Evolutionary conservation across 192 early-diverging fungal genomes (phyloP).

Genomic region (Coemansia sp.): DNA sequence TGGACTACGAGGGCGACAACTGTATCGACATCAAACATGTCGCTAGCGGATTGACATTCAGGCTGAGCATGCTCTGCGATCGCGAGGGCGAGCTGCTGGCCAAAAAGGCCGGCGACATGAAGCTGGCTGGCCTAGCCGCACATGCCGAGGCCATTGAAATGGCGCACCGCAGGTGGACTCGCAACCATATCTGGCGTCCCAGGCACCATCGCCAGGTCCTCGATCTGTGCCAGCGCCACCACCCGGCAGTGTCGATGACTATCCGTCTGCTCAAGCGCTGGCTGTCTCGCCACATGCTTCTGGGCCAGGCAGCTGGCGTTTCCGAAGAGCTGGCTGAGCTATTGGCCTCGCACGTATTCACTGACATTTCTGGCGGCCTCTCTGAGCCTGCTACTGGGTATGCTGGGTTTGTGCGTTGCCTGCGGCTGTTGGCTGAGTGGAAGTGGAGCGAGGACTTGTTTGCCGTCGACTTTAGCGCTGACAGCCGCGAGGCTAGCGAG

Average conservation of each 20-base stretch:
- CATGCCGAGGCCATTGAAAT: constrained; percentile 55
- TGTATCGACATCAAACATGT: constrained; percentile 74
- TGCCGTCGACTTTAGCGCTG: constrained; percentile 76
- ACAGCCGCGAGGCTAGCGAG: constrained; percentile 47
- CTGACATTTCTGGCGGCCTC: constrained; percentile 57
- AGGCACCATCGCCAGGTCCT: constrained; percentile 60
- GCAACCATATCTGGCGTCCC: constrained; percentile 31
- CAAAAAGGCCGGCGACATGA: constrained; percentile 48
- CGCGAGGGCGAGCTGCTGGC: constrained; percentile 68
- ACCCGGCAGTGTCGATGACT: constrained; percentile 74
- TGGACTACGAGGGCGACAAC: constrained; percentile 43
- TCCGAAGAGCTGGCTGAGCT: constrained; percentile 80
- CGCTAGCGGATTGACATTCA: constrained; percentile 72
- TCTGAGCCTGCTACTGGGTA: constrained; percentile 64
- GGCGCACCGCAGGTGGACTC: constrained; percentile 36
- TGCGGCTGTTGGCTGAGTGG: constrained; percentile 73
- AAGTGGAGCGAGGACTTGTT: constrained; percentile 77
- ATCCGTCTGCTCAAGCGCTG: constrained; percentile 91
- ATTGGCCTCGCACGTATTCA: constrained; percentile 70
- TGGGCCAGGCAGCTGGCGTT: constrained; percentile 59
- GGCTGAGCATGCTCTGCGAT: constrained; percentile 74
- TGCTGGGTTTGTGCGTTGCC: constrained; percentile 74
- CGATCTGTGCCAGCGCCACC: constrained; percentile 69
- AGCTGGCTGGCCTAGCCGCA: constrained; percentile 43
- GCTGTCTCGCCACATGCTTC: constrained; percentile 80